Evolutionary conservation across 1,139 yeast species (phyloP), one percentile per base, ranked within the genome.

Genomic region (Hanseniaspora gamundiae): DNA sequence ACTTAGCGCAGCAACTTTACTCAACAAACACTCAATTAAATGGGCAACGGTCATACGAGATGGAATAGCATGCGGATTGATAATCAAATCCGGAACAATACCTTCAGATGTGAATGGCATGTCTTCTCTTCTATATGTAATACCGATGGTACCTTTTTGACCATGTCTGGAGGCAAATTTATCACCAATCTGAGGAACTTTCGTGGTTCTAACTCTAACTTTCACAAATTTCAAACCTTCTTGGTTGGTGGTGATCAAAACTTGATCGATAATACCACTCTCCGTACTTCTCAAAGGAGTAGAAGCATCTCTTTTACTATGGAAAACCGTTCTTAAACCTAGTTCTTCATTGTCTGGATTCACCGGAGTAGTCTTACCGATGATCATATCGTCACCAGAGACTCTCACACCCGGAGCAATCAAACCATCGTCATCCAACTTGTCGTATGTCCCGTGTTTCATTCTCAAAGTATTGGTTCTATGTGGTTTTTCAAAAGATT

Each of bases 31-130:
- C 69, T 91, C 99, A 66, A 91, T 91, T 70, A 91, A 82, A 73
- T 93, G 98, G 47, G 98, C 99, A 49, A 91, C 98, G 42, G 99
- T 91, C 99, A 91, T 91, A 75, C 99, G 96, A 47, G 98, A 91
- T 55, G 99, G 99, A 75, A 91, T 91, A 60, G 98, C 98, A 67
- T 91, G 99, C 0, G 99, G 99, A 64, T 91, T 91, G 64, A 91
- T 91, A 58, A 91, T 85, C 62, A 91, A 74, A 69, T 91, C 99
- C 4, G 99, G 99, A 30, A 88, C 96, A 60, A 88, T 68, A 62
- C 99, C 99, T 65, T 91, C 93, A 2, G 85, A 73, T n/a, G 94
- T 80, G 64, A 93, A 91, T 28, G 98, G 99, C 97, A 91, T 91
- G 64, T 91, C 99, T 66, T 91, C 99, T 63, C 91, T 93, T 61